phyloP scores from a whole-genome alignment of 495 filamentous ascomycete genomes.

The Letharia lupina region DNA sequence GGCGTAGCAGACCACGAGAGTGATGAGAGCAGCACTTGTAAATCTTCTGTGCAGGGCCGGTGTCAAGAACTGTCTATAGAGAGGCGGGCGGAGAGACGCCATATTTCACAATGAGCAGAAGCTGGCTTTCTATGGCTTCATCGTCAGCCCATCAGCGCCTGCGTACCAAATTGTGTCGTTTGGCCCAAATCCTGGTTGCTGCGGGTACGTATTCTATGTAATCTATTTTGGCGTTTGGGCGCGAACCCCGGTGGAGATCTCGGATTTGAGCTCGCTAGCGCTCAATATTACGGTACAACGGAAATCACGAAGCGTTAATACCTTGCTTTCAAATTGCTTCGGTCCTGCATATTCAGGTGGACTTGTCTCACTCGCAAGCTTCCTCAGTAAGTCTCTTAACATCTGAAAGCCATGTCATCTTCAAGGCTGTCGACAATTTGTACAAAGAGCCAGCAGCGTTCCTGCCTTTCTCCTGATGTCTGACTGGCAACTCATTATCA shows the following conservation, averaged over 20 bases:
- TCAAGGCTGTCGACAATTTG: background rate
- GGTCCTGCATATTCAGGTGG: no score
- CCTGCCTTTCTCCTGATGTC: background rate
- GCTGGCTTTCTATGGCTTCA: background rate
- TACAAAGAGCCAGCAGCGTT: background rate
- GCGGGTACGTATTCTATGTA: background rate
- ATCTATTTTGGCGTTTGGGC: background rate
- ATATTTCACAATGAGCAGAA: background rate
- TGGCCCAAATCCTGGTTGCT: background rate
- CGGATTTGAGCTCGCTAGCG: background rate
- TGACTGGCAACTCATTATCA: background rate
- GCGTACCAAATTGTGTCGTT: background rate
- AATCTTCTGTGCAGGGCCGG: slow-evolving; percentile 83
- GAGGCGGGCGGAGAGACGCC: slow-evolving; percentile 29
- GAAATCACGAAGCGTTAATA: background rate
- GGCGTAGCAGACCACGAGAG: slow-evolving; percentile 64
- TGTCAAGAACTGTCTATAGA: slow-evolving; percentile 85
- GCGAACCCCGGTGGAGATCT: background rate
- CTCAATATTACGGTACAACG: background rate
- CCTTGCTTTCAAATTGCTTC: no score
- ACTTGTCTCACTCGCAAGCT: no score
- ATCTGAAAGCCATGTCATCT: no score
- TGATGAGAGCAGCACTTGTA: slow-evolving; percentile 57
- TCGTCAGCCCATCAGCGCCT: background rate
- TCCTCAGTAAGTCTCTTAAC: no score